Base-by-base conservation (phyloP, 352 stramenopile genomes). In the Phytophthora podocarpi region DNA sequence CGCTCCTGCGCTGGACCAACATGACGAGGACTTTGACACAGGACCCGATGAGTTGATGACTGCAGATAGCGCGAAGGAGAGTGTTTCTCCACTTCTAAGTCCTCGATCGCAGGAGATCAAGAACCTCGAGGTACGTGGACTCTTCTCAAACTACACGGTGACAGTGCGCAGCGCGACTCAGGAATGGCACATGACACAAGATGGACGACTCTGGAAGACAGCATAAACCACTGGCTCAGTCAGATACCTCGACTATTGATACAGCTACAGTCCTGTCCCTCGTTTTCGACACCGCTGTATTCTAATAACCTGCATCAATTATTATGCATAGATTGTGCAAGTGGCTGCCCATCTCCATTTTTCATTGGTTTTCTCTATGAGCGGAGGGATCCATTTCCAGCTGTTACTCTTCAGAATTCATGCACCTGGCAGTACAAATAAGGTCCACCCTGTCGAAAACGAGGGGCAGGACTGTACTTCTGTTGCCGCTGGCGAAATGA, bases 131-230 rank as follows among this genome's bases (percentile, higher is more conserved):
- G 32, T 26, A 3, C 49, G 63, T 48, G 68, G 59, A 5, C 35
- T 72, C 3, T 80, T 74, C 35, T 67, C 48, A 0, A 76, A 67
- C 11, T 89, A 76, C 51, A 73, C 52, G 0, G 72, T 59, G 23
- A 67, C 66, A 0, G 43, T 86, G 32, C 59, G 52, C 13, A 78
- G 74, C 20, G 28, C 67, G 16, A 78, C 63, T 35, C 76, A 86
- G 45, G 32, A 77, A 35, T 89, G 79, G 79, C 65, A 71, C 54
- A 74, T 89, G 24, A 49, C 64, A 15, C 65, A 87, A 26, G 72
- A 85, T 48, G 79, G 69, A 1, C 54, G 65, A 1, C 58, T 89
- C n/a, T 69, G 59, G 64, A 42, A 43, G 8, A 64, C 65, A 16
- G 18, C 34, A 0, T 69, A 58, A 67, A 21, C 20, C 3, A 26